Percentiles rank a stretch among this genome's conserved stretches.
phyloP scores from a whole-genome alignment of 768 basidiomycete genomes.

The Hygrocybe coccinea region DNA sequence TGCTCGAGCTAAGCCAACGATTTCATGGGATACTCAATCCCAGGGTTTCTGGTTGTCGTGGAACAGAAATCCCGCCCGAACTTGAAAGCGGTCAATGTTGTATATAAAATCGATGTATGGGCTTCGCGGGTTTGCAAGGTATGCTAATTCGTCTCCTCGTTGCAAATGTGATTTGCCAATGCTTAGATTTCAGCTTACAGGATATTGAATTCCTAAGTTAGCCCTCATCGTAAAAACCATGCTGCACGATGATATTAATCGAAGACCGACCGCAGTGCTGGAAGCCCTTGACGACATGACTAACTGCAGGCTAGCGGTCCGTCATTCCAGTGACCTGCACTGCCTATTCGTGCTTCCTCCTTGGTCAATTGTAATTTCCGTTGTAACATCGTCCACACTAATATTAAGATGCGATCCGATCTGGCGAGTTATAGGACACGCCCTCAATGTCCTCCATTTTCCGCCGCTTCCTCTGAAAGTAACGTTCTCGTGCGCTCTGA shows the following conservation, averaged over 20 bases:
- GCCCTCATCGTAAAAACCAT: constrained; percentile 52
- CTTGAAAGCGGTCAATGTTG: constrained; percentile 47
- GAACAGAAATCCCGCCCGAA: constrained; percentile 70
- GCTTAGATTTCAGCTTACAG: constrained; percentile 42
- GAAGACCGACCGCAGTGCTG: constrained; percentile 52
- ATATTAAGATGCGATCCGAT: too few species aligned
- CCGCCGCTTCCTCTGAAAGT: constrained; percentile 73
- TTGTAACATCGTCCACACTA: too few species aligned
- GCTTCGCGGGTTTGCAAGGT: constrained; percentile 59
- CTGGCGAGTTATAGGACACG: too few species aligned
- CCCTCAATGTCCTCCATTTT: constrained; percentile 48
- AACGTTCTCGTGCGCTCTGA: constrained; percentile 68
- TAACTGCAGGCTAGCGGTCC: neutral
- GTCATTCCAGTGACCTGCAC: too few species aligned
- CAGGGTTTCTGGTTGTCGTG: constrained; percentile 41
- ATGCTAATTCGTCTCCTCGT: constrained; percentile 61
- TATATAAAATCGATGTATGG: constrained; percentile 74
- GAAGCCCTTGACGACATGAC: constrained; percentile 49
- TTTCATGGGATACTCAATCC: constrained; percentile 40
- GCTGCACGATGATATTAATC: constrained; percentile 48
- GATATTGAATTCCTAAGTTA: constrained; percentile 57
- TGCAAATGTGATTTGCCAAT: constrained; percentile 46
- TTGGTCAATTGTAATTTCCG: too few species aligned
- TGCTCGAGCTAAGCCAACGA: constrained; percentile 58
- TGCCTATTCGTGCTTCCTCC: too few species aligned